phyloP scores from a whole-genome alignment of 352 stramenopile genomes.

The Globisporangium radiosum region DNA sequence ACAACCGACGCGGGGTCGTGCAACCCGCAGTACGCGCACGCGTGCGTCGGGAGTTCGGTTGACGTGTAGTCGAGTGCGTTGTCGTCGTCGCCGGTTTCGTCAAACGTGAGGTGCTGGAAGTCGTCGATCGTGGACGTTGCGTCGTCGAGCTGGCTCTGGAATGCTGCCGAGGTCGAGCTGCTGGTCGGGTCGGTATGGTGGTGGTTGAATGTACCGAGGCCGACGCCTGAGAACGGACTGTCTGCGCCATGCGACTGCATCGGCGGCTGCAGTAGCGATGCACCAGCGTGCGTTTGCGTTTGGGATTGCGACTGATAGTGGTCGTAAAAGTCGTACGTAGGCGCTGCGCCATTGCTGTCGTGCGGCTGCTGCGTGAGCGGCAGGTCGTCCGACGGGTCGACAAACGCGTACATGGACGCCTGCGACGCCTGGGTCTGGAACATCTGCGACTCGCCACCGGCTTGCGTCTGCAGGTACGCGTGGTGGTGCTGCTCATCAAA shows the following conservation, averaged over 20 bases:
- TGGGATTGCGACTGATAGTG: conserved; percentile 30
- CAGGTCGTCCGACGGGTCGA: conserved; percentile 44
- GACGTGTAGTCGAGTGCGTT: conserved; percentile 65
- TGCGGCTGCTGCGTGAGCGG: conserved; percentile 21
- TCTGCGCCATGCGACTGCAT: background rate
- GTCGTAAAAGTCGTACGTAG: conserved; percentile 50
- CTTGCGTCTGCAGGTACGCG: conserved; percentile 40
- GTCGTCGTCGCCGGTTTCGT: conserved; percentile 68
- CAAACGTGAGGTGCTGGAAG: conserved; percentile 62
- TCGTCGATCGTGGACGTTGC: conserved; percentile 26
- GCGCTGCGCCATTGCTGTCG: conserved; percentile 9
- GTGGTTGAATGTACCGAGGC: conserved; percentile 12
- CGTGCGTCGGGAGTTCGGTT: conserved; percentile 81
- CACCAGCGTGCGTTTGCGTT: background rate
- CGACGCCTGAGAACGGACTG: conserved; percentile 4
- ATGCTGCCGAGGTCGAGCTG: conserved; percentile 3
- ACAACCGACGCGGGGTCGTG: conserved; percentile 95
- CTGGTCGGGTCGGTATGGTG: background rate
- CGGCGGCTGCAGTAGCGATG: conserved; percentile 3
- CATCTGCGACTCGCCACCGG: conserved; percentile 15
- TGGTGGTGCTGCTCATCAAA: conserved; percentile 33
- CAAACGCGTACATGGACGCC: conserved; percentile 55
- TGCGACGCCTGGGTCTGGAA: conserved; percentile 47
- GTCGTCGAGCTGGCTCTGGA: conserved; percentile 35
- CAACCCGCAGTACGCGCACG: conserved; percentile 97